Conservation (phyloP, 139 green algal species). For the Closterium sp. region DNA sequence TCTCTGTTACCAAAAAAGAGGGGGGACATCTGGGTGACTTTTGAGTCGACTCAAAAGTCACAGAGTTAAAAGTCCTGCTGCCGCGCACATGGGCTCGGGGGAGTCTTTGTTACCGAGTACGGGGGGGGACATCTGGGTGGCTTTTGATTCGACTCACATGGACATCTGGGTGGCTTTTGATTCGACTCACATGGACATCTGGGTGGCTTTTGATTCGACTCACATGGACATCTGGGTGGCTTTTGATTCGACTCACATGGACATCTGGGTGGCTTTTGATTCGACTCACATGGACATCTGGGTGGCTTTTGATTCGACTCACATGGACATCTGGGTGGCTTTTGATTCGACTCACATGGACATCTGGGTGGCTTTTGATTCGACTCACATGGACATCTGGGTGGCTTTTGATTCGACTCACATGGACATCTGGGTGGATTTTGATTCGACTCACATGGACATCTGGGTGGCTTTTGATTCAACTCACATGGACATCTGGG, state of each 20-base stretch:
- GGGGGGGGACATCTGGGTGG: slow-evolving; percentile 54
- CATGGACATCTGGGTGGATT: slow-evolving; percentile 55
- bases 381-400: slow-evolving; percentile 56
- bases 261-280: slow-evolving; percentile 57
- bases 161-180: slow-evolving; percentile 57
- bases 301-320: too few relatives aligned
- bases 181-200: too few relatives aligned
- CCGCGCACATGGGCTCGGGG: slow-evolving; percentile 26
- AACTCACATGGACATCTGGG: slow-evolving; percentile 55
- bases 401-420: too few relatives aligned
- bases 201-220: too few relatives aligned
- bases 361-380: slow-evolving; percentile 53
- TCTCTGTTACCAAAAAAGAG: slow-evolving; percentile 16
- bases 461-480: too few relatives aligned
- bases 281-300: too few relatives aligned
- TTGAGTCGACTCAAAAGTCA: too few relatives aligned
- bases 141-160: too few relatives aligned
- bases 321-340: slow-evolving; percentile 55
- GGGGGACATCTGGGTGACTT: slow-evolving; percentile 56
- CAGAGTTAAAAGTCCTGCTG: slow-evolving; percentile 49
- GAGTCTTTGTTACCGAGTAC: slow-evolving; percentile 7
- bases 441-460: too few relatives aligned
- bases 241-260: too few relatives aligned
- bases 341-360: too few relatives aligned
- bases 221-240: slow-evolving; percentile 55